phyloP scores from a whole-genome alignment of 1,284 basidiomycete species.

The Megacollybia platyphylla region DNA sequence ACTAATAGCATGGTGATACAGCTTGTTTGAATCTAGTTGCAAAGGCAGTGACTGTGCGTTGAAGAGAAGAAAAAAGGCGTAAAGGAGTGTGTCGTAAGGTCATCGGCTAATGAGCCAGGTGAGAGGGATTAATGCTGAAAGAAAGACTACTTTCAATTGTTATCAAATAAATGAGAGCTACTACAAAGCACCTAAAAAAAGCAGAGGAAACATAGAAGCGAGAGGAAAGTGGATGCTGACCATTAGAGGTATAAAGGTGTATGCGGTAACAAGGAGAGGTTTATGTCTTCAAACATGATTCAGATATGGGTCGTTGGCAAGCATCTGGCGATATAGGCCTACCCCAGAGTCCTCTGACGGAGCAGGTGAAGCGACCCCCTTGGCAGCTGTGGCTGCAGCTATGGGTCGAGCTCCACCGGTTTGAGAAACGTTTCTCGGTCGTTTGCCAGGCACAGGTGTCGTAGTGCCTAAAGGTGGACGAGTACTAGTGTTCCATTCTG shows the following conservation, averaged over 20 bases:
- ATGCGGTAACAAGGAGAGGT: slow-evolving; percentile 1
- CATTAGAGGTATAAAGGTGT: slow-evolving; percentile 1
- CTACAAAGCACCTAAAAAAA: neutral
- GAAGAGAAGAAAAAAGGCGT: slow-evolving; percentile 2
- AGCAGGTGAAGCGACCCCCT: slow-evolving; percentile 54
- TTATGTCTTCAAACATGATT: neutral
- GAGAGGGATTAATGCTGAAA: slow-evolving; percentile 12
- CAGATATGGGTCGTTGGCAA: slow-evolving; percentile 55
- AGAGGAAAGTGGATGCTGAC: neutral
- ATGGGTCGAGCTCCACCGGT: slow-evolving; percentile 39
- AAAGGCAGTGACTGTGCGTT: slow-evolving; percentile 3
- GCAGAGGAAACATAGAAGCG: neutral
- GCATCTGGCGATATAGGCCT: slow-evolving; percentile 66
- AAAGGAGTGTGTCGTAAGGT: slow-evolving; percentile 1
- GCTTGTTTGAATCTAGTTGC: neutral
- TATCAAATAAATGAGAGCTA: slow-evolving; percentile 1
- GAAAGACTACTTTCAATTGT: slow-evolving; percentile 9
- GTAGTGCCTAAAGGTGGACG: slow-evolving; percentile 24
- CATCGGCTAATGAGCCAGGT: slow-evolving; percentile 12
- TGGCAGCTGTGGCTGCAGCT: slow-evolving; percentile 24
- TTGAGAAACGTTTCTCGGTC: slow-evolving; percentile 59
- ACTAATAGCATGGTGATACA: slow-evolving; percentile 1
- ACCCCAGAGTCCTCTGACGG: slow-evolving; percentile 79
- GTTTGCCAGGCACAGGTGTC: slow-evolving; percentile 30
- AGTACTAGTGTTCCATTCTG: slow-evolving; percentile 59